Evolutionary conservation across 2,329 filamentous ascomycete species (phyloP).

Genomic region (Xylaria sp.): DNA sequence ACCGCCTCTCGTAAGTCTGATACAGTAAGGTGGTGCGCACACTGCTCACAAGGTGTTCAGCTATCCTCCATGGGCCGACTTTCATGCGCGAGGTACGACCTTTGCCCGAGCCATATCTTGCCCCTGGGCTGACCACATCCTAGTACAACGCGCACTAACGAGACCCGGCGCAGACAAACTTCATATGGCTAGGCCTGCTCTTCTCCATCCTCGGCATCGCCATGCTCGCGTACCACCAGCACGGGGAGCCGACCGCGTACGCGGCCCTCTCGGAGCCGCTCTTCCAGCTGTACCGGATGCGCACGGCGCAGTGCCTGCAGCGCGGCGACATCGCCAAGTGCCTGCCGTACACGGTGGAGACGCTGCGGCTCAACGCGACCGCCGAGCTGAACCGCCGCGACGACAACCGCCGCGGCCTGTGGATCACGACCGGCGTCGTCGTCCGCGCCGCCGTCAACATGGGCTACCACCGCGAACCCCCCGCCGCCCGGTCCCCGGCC

Average conservation of each 20-base stretch:
- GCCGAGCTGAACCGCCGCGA: constrained; percentile 55
- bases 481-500: too few species aligned
- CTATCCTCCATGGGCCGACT: constrained; percentile 48
- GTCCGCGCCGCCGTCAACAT: constrained; percentile 57
- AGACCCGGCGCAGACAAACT: constrained; percentile 47
- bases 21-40: constrained; percentile 21
- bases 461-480: constrained; percentile 56
- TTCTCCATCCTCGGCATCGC: constrained; percentile 58
- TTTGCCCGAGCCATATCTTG: too few species aligned
- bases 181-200: constrained; percentile 56
- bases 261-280: constrained; percentile 49
- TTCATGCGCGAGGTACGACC: constrained; percentile 45
- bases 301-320: constrained; percentile 56
- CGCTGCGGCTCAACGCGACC: constrained; percentile 54
- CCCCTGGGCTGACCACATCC: too few species aligned
- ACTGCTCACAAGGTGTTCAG: constrained; percentile 20
- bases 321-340: constrained; percentile 55
- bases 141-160: constrained; percentile 55
- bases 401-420: constrained; percentile 54
- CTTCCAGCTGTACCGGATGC: constrained; percentile 49
- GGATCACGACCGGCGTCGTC: constrained; percentile 53
- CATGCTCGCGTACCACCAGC: constrained; percentile 54
- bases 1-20: constrained; percentile 30
- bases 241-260: constrained; percentile 56
- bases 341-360: constrained; percentile 54